Percentiles rank a stretch among this genome's conserved stretches.
Conservation (phyloP, 352 stramenopile genomes). For the Globisporangium sylvaticum region DNA sequence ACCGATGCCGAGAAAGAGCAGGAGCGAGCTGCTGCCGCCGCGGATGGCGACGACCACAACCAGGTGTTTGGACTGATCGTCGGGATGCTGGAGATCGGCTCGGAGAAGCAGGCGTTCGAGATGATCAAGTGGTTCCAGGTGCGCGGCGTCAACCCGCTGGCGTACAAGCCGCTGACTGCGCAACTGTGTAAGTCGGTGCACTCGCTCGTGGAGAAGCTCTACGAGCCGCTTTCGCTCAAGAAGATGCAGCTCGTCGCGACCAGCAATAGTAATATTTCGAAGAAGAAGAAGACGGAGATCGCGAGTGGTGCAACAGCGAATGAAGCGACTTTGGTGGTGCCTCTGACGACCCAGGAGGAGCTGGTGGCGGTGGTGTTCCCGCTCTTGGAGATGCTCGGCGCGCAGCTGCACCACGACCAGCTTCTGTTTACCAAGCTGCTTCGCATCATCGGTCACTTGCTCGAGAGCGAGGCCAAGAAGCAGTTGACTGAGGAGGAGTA, state of each 20-base stretch:
- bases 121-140: conserved; percentile 80
- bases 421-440: conserved; percentile 75
- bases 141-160: conserved; percentile 60
- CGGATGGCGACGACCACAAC: conserved; percentile 44
- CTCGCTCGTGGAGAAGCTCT: conserved; percentile 51
- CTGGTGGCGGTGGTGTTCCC: conserved; percentile 49
- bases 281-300: conserved; percentile 3
- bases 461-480: conserved; percentile 36
- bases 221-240: conserved; percentile 50
- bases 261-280: background rate
- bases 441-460: conserved; percentile 48
- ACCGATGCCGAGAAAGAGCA: conserved; percentile 17
- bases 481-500: conserved; percentile 5
- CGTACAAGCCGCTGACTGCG: conserved; percentile 51
- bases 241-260: conserved; percentile 35
- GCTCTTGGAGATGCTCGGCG: conserved; percentile 60
- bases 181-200: conserved; percentile 74
- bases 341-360: conserved; percentile 33
- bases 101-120: conserved; percentile 57
- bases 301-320: background rate
- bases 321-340: conserved; percentile 26
- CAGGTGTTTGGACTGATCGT: conserved; percentile 83
- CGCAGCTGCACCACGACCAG: conserved; percentile 62
- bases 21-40: conserved; percentile 21
- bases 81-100: conserved; percentile 73